A percentile compares a stretch with the other conserved stretches of the same genome.
Conservation (phyloP, 2,329 filamentous ascomycete genomes). For the Orbilia oligospora region DNA sequence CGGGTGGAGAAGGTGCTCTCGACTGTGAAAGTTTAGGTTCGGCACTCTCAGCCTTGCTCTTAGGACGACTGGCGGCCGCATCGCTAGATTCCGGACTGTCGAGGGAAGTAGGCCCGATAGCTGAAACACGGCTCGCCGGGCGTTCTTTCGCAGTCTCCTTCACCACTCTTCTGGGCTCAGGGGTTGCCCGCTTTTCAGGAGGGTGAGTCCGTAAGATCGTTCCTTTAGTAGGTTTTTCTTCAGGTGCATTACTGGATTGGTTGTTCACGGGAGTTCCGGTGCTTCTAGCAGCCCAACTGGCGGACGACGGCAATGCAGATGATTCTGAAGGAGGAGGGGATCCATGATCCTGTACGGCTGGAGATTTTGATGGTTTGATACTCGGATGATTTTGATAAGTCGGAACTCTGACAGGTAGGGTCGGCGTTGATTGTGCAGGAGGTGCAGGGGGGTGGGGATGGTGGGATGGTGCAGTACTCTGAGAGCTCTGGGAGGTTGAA, state of each 20-base stretch:
- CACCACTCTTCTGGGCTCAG: conserved; percentile 39
- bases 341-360: conserved; percentile 69
- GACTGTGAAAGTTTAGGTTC: conserved; percentile 46
- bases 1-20: conserved; percentile 13
- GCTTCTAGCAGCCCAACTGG: conserved; percentile 87
- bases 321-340: conserved; percentile 75
- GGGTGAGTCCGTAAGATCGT: conserved; percentile 56
- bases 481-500: conserved; percentile 62
- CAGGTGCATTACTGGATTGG: conserved; percentile 66
- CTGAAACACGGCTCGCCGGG: conserved; percentile 36
- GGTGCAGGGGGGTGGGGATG: conserved; percentile 63
- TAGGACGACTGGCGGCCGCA: conserved; percentile 35
- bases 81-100: conserved; percentile 46
- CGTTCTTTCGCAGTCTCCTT: conserved; percentile 28
- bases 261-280: conserved; percentile 80
- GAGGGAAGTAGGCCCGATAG: conserved; percentile 20
- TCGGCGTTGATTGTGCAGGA: conserved; percentile 65
- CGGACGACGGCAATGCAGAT: conserved; percentile 91
- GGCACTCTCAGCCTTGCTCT: conserved; percentile 40
- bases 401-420: conserved; percentile 59
- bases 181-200: conserved; percentile 55
- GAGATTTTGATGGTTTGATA: conserved; percentile 63
- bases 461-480: conserved; percentile 70
- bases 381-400: conserved; percentile 44
- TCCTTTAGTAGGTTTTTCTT: conserved; percentile 48